These are phyloP conservation scores for Kwoniella dejecticola DNA, from an alignment of 768 basidiomycete species.

Conservation along the genomic window DNA sequence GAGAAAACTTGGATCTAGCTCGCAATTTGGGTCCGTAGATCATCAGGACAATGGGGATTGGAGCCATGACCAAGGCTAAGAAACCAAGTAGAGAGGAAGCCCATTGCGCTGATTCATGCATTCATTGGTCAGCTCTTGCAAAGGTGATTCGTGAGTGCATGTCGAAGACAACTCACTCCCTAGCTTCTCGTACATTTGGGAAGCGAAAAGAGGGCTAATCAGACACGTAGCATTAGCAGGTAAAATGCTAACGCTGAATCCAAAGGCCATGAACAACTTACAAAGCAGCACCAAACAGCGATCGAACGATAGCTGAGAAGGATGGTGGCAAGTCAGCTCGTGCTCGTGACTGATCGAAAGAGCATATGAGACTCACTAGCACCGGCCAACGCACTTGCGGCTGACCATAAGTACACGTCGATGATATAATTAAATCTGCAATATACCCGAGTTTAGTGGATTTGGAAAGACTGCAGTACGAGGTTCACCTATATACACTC, in stretches of 20 bases:
- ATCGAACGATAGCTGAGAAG: conserved; percentile 44
- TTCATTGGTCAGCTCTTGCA: neutral
- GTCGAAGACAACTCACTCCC: conserved; percentile 32
- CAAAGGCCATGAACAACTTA: conserved; percentile 6
- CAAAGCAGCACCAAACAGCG: conserved; percentile 50
- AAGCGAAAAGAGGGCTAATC: conserved; percentile 52
- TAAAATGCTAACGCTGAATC: neutral
- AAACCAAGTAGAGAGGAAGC: conserved; percentile 56
- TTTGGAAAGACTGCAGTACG: too few species aligned
- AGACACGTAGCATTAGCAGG: neutral
- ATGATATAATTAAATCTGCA: conserved; percentile 54
- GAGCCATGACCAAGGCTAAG: conserved; percentile 51
- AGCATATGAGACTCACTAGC: conserved; percentile 33
- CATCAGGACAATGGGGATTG: conserved; percentile 51
- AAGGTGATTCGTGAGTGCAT: neutral
- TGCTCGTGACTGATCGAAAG: neutral
- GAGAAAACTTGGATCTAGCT: conserved; percentile 43
- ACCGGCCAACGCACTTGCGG: conserved; percentile 57
- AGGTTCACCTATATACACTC: conserved; percentile 20
- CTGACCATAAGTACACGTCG: conserved; percentile 57
- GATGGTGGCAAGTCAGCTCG: neutral
- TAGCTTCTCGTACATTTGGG: conserved; percentile 56
- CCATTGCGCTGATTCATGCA: conserved; percentile 43
- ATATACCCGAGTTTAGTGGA: too few species aligned
- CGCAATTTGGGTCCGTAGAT: conserved; percentile 47